Evolutionary conservation across 106 monocot genomes (phyloP).

Genomic region (Phalaenopsis aphrodite): DNA sequence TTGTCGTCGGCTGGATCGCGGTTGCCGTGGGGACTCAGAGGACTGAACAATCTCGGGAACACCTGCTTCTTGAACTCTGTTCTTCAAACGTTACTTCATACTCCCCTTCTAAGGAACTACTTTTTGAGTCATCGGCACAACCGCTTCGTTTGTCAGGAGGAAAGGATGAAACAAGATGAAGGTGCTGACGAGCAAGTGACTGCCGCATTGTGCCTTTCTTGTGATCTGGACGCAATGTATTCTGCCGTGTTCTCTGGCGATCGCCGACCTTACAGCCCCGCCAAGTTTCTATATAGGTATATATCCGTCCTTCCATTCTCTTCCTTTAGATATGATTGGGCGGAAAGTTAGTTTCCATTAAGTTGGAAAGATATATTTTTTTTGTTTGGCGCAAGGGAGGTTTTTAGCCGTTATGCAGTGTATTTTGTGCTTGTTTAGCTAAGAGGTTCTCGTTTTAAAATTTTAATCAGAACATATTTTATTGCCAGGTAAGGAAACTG

Average conservation of each 20-base stretch:
- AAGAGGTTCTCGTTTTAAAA: background rate
- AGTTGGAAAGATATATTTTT: background rate
- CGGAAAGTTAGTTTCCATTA: background rate
- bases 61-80: slow-evolving; percentile 99
- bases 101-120: slow-evolving; percentile 68
- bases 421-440: background rate
- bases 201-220: slow-evolving; percentile 50
- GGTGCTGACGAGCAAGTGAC: background rate
- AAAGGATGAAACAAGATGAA: slow-evolving; percentile 23
- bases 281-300: slow-evolving; percentile 82
- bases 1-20: background rate
- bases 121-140: slow-evolving; percentile 87
- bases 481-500: background rate
- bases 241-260: slow-evolving; percentile 80
- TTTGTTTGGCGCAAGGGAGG: background rate
- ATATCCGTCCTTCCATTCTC: background rate
- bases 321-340: background rate
- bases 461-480: background rate
- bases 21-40: slow-evolving; percentile 55
- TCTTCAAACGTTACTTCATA: slow-evolving; percentile 76
- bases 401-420: background rate
- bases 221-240: slow-evolving; percentile 81
- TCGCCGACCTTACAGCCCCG: slow-evolving; percentile 71
- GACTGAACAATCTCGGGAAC: slow-evolving; percentile 89
- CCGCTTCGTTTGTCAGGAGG: slow-evolving; percentile 46